Conservation (phyloP, 371 early-diverging fungal genomes). For the Mortierella sp. region DNA sequence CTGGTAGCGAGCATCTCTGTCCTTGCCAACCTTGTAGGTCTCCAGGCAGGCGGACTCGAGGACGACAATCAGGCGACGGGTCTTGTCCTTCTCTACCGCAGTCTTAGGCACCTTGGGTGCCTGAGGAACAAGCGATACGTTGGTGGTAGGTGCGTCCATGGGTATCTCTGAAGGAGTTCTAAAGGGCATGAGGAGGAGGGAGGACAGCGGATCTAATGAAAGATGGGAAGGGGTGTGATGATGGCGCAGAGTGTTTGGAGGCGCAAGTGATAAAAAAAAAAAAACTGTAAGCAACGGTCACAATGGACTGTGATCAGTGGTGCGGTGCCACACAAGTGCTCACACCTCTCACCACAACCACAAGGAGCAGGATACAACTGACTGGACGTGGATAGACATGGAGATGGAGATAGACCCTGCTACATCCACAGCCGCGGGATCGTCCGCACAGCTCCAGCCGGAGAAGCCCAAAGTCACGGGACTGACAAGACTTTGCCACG, state of each 20-base stretch:
- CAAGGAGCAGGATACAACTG: background rate
- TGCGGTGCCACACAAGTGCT: no score
- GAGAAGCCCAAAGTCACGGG: constrained; percentile 1
- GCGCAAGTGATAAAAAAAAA: background rate
- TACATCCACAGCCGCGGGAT: background rate
- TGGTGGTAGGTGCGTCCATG: constrained; percentile 52
- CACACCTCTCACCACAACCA: no score
- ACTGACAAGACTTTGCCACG: constrained; percentile 39
- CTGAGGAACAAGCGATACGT: constrained; percentile 73
- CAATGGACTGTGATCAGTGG: background rate
- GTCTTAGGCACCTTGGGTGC: constrained; percentile 87
- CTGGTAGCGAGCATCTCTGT: constrained; percentile 91
- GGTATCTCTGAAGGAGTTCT: background rate
- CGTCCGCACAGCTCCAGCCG: background rate
- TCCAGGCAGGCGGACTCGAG: constrained; percentile 92
- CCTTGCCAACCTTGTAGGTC: constrained; percentile 94
- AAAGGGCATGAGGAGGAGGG: background rate
- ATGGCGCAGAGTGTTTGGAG: background rate
- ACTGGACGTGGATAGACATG: background rate
- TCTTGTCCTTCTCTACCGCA: constrained; percentile 74
- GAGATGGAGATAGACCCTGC: constrained; percentile 21
- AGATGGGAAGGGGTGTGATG: background rate
- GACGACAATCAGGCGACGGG: constrained; percentile 93
- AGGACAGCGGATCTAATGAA: background rate
- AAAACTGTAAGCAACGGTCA: constrained; percentile 2